Evolutionary conservation across 306 rosid genomes (phyloP).

Genomic region (Gastrolobium villosum): DNA sequence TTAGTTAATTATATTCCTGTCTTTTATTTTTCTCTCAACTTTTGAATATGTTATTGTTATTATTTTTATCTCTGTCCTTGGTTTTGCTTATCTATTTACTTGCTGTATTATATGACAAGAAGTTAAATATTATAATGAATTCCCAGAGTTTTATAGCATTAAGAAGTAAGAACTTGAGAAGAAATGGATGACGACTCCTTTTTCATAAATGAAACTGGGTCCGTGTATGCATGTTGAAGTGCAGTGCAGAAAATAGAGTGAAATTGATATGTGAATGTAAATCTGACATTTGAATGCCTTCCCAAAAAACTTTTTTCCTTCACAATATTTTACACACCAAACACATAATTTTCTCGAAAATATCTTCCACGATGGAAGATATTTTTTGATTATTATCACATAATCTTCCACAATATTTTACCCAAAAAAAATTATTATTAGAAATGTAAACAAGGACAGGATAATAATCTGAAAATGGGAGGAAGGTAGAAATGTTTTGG

Average conservation of each 20-base stretch:
- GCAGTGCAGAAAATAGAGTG: not conserved
- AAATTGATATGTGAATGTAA: conserved; percentile 2
- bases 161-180: conserved; percentile 3
- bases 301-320: not conserved
- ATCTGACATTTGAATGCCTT: conserved; percentile 15
- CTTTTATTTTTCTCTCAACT: conserved; percentile 17
- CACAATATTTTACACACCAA: not conserved
- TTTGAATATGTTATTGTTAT: not conserved
- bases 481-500: conserved; percentile 7
- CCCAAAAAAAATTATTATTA: too few relatives aligned
- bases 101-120: not conserved
- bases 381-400: too few relatives aligned
- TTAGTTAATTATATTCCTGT: not conserved
- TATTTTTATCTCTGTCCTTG: not conserved
- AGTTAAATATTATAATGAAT: not conserved
- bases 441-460: too few relatives aligned
- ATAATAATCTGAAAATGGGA: too few relatives aligned
- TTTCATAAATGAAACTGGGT: conserved; percentile 9
- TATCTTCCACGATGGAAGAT: not conserved
- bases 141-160: not conserved
- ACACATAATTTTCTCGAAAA: not conserved
- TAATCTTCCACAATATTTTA: too few relatives aligned
- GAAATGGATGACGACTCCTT: not conserved
- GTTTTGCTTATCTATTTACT: conserved; percentile 8
- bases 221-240: not conserved